Conservation (phyloP, 2,329 filamentous ascomycete genomes). For the Pseudocercospora vitis region DNA sequence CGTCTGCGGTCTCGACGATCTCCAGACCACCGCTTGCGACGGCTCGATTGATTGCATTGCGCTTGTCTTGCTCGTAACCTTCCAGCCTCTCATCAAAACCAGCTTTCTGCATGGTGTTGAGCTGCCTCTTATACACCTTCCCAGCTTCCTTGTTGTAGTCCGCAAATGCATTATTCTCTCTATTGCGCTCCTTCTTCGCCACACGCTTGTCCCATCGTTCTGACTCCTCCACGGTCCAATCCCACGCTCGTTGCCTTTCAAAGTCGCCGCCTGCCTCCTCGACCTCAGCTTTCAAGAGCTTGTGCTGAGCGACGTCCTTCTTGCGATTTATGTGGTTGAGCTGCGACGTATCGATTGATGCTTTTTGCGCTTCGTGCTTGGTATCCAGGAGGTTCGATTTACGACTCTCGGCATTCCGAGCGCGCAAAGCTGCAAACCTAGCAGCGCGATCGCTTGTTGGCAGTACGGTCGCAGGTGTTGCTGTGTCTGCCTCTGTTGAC, state of each 20-base stretch:
- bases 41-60: slow-evolving; percentile 78
- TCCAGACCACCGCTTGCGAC: slow-evolving; percentile 82
- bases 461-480: slow-evolving; percentile 9
- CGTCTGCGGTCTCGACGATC: slow-evolving; percentile 92
- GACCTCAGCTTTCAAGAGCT: slow-evolving; percentile 87
- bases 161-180: slow-evolving; percentile 84
- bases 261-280: slow-evolving; percentile 87
- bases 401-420: slow-evolving; percentile 58
- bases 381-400: slow-evolving; percentile 80
- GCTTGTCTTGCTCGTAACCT: slow-evolving; percentile 83
- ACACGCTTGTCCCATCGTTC: slow-evolving; percentile 91
- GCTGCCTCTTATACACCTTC: slow-evolving; percentile 91
- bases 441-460: slow-evolving; percentile 66
- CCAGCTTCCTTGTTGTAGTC: slow-evolving; percentile 84
- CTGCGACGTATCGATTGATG: slow-evolving; percentile 73
- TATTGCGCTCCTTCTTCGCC: slow-evolving; percentile 77
- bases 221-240: slow-evolving; percentile 94
- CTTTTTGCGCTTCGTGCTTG: slow-evolving; percentile 75
- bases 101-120: slow-evolving; percentile 67
- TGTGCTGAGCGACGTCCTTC: slow-evolving; percentile 84
- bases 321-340: slow-evolving; percentile 79
- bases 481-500: slow-evolving; percentile 31
- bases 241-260: slow-evolving; percentile 96
- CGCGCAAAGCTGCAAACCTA: slow-evolving; percentile 83
- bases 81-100: slow-evolving; percentile 54